Evolutionary conservation across 2,329 filamentous ascomycete genomes (phyloP), one percentile per base, ranked within the genome.

Genomic region (Esteya vermicola): DNA sequence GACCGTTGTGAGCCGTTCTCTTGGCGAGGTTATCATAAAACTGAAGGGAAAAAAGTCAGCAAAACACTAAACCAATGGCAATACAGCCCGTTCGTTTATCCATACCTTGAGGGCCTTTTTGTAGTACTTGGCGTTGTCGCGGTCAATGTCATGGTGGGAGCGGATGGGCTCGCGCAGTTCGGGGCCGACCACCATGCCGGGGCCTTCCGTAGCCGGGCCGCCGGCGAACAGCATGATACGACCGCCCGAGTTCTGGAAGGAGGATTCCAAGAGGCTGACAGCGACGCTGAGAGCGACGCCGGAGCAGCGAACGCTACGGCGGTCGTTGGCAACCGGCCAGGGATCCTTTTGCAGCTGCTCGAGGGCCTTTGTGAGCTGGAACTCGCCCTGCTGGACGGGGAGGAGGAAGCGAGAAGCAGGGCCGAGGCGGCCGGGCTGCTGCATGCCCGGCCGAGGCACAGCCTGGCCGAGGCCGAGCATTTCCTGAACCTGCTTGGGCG

Each of bases 41-140:
- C 78, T 88, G 16, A 21, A 13, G 9, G 31, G 9, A 16, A 14
- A 16, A n/a, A 30, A 9, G 25, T 26, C 13, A 7, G 4, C 28
- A 31, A 31, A 31, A 16, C 14, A 8, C 9, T 30, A 14, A 8
- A 7, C 27, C 12, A 5, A 14, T n/a, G 32, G n/a, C 8, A 32
- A 14, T 9, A 12, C 23, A 38, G n/a, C 26, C 14, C 19, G 12
- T 25, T 18, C 13, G 32, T 27, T 2, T 10, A 23, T 18, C n/a
- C 67, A 43, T 59, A 85, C 82, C 76, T 96, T 98, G 38, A 95
- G 63, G 19, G 91, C 91, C 65, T 98, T 98, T 71, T 98, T 98
- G 66, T 93, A 96, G 64, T 96, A 95, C 62, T 98, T 98, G 65
- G 94, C 93, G 58, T 95, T 95, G 61, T 98, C 91, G 43, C 88